These are phyloP conservation scores for Biscogniauxia marginata DNA, from an alignment of 2,329 filamentous ascomycete species.

Conservation along the genomic window DNA sequence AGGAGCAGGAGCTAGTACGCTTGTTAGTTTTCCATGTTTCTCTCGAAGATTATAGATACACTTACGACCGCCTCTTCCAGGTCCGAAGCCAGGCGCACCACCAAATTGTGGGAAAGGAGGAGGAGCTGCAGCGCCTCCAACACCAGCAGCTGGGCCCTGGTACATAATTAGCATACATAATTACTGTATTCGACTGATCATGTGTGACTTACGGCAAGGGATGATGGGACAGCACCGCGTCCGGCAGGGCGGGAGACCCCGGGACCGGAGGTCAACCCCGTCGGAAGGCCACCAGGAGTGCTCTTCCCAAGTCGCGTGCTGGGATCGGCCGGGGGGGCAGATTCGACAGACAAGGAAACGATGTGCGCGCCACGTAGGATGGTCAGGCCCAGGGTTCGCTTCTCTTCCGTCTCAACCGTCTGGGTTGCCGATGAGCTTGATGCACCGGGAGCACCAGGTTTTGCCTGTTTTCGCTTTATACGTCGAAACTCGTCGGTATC, in stretches of 20 bases:
- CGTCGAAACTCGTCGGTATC: conserved; percentile 97
- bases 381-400: conserved; percentile 91
- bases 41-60: conserved; percentile 24
- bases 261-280: conserved; percentile 76
- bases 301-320: conserved; percentile 82
- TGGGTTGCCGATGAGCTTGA: conserved; percentile 57
- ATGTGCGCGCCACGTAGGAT: conserved; percentile 95
- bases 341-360: conserved; percentile 92
- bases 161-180: conserved; percentile 22
- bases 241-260: conserved; percentile 91
- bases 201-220: conserved; percentile 64
- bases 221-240: conserved; percentile 72
- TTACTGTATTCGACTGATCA: background rate
- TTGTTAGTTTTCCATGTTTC: conserved; percentile 13
- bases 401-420: conserved; percentile 88
- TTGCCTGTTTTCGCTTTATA: conserved; percentile 80
- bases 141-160: conserved; percentile 78
- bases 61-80: conserved; percentile 56
- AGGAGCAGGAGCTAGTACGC: conserved; percentile 25
- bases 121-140: conserved; percentile 68
- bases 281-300: conserved; percentile 65
- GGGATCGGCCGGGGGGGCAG: conserved; percentile 90
- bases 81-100: conserved; percentile 47
- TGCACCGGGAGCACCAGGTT: conserved; percentile 64
- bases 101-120: conserved; percentile 59